Evolutionary conservation across 352 stramenopile genomes (phyloP).

Genomic region (Phytophthora quininea): DNA sequence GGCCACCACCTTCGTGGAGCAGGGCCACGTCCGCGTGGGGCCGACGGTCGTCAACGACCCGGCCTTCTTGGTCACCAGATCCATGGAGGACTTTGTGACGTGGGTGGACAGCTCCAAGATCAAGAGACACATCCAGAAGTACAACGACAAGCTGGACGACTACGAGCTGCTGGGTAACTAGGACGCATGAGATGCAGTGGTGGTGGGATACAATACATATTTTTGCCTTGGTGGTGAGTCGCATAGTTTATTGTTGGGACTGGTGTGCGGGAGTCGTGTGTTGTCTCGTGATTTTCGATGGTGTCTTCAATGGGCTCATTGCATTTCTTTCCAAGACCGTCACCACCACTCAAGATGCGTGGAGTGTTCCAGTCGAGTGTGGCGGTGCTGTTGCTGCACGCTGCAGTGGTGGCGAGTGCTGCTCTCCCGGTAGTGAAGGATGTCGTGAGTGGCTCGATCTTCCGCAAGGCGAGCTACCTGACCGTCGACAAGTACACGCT

Average conservation of each 20-base stretch:
- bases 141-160: conserved; percentile 99
- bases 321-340: neutral
- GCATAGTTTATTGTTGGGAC: conserved; percentile 13
- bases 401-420: conserved; percentile 12
- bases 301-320: conserved; percentile 11
- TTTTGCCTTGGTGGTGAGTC: conserved; percentile 13
- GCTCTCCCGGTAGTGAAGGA: conserved; percentile 45
- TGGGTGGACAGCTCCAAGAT: conserved; percentile 99
- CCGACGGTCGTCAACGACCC: conserved; percentile 94
- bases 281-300: neutral
- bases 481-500: conserved; percentile 71
- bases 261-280: neutral
- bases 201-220: conserved; percentile 8
- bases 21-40: conserved; percentile 96
- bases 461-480: conserved; percentile 49
- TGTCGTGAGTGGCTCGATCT: conserved; percentile 61
- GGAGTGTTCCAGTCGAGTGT: conserved; percentile 19
- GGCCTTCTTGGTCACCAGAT: conserved; percentile 96
- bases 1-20: conserved; percentile 97
- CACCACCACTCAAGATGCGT: conserved; percentile 16
- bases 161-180: conserved; percentile 98
- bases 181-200: neutral
- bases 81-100: conserved; percentile 99
- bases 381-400: conserved; percentile 23
- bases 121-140: conserved; percentile 97